Evolutionary conservation across 352 stramenopile species (phyloP), one percentile per base, ranked within the genome.

Genomic region (Phytophthora sp.): DNA sequence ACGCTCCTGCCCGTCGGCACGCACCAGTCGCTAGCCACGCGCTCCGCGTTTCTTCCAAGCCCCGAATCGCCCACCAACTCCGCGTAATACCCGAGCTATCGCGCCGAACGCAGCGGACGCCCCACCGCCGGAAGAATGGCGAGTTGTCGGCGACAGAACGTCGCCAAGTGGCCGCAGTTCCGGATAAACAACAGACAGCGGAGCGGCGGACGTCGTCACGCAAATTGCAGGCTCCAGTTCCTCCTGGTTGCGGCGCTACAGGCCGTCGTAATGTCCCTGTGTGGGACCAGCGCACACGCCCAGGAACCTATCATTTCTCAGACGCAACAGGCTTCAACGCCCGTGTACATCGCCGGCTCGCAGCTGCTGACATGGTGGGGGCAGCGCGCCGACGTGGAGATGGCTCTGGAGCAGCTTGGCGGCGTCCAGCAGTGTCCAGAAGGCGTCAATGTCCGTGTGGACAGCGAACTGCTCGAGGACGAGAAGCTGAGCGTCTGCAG

Each of bases 341-440:
- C 12, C 10, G 2, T 35, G 3, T 65, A 65, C 24, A 28, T 71
- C 10, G 63, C 69, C 23, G 58, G 64, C 0, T 68, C 69, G 2
- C 51, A 64, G 23, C 12, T 77, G 17, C 20, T 62, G 45, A 17
- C n/a, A 20, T 68, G 46, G 49, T 62, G 50, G 54, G 53, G 31
- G 2, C 42, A 64, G 26, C 64, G 27, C 1, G 54, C 53, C 15
- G 57, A 76, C 27, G 54, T 64, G 18, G 39, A 32, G 20, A 17
- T n/a, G 27, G 54, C 54, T 2, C 32, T 74, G 8, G n/a, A 37
- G 20, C 58, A 54, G 17, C 51, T 71, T 28, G 69, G 54, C 13
- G 50, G 59, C 30, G 41, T 71, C 15, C 60, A 67, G n/a, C 31
- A 67, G 53, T 77, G 69, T 62, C 41, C 54, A 53, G 63, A 74